Evolutionary conservation across 2,329 filamentous ascomycete species (phyloP), one percentile per base, ranked within the genome.

Genomic region (Alternaria sp.): DNA sequence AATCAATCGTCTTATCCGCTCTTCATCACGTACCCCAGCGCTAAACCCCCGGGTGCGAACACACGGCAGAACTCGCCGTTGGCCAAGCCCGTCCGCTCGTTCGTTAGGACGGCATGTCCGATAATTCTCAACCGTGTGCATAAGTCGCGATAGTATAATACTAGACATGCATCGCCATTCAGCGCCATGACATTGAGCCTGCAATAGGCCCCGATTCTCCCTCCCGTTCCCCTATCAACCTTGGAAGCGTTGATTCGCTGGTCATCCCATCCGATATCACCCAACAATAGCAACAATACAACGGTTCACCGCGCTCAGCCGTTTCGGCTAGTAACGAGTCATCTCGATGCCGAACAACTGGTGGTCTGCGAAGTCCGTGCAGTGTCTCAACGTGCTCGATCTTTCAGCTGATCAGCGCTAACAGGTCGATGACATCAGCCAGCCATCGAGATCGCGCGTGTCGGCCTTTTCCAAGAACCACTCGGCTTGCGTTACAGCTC

Each of bases 401-500:
- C 56, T 43, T 21, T 26, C 30, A 23, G 45, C 37, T 60, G 61
- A 63, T 63, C 61, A 46, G 37, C 61, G 57, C 61, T 63, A 63
- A 23, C 46, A 60, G 21, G 7, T 63, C 37, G 7, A 63, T 63
- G 61, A 63, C 61, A 63, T 63, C 61, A 63, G 51, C 12, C 26
- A 20, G 25, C 7, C 44, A 60, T 55, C 56, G 28, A 49, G 60
- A 60, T 63, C 56, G 56, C 21, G 20, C 14, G 12, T 33, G 23
- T 55, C 25, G 49, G 50, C 21, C 12, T 33, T 51, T 41, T 41
- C 25, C 12, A 63, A 30, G 49, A 45, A 45, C 60, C 60, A 60
- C 50, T 63, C 50, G 37, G 50, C 20, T 50, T 63, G 25, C 56
- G 12, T 44, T 37, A 26, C 25, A 30, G 43, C 46, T 63, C 61